Conservation (phyloP, 257 asterid genomes). For the Ballota nigra region DNA sequence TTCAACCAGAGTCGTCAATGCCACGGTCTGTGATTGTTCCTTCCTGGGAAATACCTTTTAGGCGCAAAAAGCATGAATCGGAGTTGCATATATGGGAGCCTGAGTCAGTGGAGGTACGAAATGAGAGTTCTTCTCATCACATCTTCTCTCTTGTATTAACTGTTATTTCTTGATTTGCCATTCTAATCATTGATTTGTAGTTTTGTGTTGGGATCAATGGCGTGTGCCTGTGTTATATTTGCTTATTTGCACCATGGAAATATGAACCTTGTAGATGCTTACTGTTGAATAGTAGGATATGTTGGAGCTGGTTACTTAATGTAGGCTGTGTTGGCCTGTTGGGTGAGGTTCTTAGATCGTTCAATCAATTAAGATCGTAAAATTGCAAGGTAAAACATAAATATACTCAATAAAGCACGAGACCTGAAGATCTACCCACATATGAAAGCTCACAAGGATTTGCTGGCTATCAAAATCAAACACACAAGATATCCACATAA, state of each 20-base stretch:
- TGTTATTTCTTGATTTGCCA: neutral
- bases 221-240: neutral
- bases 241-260: neutral
- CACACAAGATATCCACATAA: neutral
- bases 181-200: conserved; percentile 9
- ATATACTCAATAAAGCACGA: neutral
- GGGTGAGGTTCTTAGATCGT: neutral
- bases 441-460: neutral
- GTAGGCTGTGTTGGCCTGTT: neutral
- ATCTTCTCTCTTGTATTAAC: neutral
- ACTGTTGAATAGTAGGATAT: neutral
- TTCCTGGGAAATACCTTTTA: conserved; percentile 84
- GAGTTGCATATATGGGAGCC: conserved; percentile 75
- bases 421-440: neutral
- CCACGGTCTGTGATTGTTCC: conserved; percentile 84
- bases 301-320: conserved; percentile 4
- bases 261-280: neutral
- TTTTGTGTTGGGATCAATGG: conserved; percentile 11
- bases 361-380: neutral
- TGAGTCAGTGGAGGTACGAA: conserved; percentile 71
- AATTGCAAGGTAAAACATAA: neutral
- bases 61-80: conserved; percentile 46
- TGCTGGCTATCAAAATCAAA: conserved; percentile 1
- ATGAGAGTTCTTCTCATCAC: conserved; percentile 18
- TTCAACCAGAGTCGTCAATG: conserved; percentile 70